Evolutionary conservation across 1,139 yeast species (phyloP), one percentile per base, ranked within the genome.

Genomic region (Lodderomyces beijingensis): DNA sequence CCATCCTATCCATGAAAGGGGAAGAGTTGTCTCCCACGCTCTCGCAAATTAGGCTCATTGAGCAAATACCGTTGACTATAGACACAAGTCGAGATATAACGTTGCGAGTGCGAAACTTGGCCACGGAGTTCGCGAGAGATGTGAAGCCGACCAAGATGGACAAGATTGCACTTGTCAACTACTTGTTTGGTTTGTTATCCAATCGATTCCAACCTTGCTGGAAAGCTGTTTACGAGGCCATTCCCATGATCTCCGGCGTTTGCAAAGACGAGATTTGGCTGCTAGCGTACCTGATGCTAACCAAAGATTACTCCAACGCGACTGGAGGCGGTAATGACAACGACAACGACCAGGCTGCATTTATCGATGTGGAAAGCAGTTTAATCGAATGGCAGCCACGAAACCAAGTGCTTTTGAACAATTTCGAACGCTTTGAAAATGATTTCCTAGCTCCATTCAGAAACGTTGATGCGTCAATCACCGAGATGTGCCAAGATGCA

Each of bases 201-300:
- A 79, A 79, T 30, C 74, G 76, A 40, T 88, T 91, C 47, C 84
- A 87, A 40, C 98, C 98, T 2, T 69, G 82, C 18, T 87, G 95
- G 95, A 73, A 75, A 14, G 85, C 84, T 4, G 81, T 84, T 3
- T 62, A 69, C 36, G 91, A 81, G 40, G 69, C 74, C 5, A 49
- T 85, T 7, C 75, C 80, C 1, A 28, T 38, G n/a, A 55, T 81
- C 7, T 56, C 64, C 9, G 62, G 57, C 9, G 67, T 66, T 32
- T 62, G 72, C 34, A 65, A 70, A 4, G 55, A 56, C 0, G 39
- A 62, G 5, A 65, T 85, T 1, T 89, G 96, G 95, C 51, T 64
- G 0, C 49, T 74, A 15, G 57, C 77, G 0, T 54, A 53, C 32
- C 51, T 54, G 4, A 71, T 82, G 45, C 49, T 71, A 19, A 47